Conservation (phyloP, 148 eudicot genomes). For the Dianthus caryophyllus region DNA sequence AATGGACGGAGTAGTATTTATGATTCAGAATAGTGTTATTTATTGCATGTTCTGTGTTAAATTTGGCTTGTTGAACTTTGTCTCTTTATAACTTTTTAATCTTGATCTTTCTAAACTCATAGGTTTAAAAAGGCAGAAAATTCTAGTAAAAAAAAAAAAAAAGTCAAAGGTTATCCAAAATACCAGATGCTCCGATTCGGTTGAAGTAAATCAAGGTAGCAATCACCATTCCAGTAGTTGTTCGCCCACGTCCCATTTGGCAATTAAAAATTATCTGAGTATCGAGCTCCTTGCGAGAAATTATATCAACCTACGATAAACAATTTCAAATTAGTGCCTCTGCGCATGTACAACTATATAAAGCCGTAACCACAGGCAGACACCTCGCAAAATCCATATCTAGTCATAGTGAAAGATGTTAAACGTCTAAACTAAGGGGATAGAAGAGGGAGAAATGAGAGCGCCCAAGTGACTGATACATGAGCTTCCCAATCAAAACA, state of each 20-base stretch:
- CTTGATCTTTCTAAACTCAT: neutral
- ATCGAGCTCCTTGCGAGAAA: slow-evolving; percentile 58
- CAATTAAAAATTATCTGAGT: slow-evolving; percentile 85
- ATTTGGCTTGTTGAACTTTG: neutral
- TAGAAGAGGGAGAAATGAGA: neutral
- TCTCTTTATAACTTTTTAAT: neutral
- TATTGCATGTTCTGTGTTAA: too few relatives aligned
- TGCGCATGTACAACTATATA: slow-evolving; percentile 11
- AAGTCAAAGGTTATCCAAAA: slow-evolving; percentile 14
- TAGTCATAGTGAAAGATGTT: neutral
- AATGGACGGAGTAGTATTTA: too few relatives aligned
- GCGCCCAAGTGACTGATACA: neutral
- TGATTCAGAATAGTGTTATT: too few relatives aligned
- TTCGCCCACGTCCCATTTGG: slow-evolving; percentile 99
- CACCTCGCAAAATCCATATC: neutral
- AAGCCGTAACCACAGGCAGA: slow-evolving; percentile 14
- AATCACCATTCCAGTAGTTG: slow-evolving; percentile 98
- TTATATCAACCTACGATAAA: slow-evolving; percentile 58
- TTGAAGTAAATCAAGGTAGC: slow-evolving; percentile 81
- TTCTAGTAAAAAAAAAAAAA: slow-evolving; percentile 14
- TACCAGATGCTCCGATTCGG: slow-evolving; percentile 92
- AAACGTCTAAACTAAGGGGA: neutral
- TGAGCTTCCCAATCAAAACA: slow-evolving; percentile 1
- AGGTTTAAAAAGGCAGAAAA: neutral
- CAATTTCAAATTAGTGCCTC: slow-evolving; percentile 19